Evolutionary conservation across 2,329 filamentous ascomycete genomes (phyloP).

Genomic region (Aspergillus fumigatiaffinis): DNA sequence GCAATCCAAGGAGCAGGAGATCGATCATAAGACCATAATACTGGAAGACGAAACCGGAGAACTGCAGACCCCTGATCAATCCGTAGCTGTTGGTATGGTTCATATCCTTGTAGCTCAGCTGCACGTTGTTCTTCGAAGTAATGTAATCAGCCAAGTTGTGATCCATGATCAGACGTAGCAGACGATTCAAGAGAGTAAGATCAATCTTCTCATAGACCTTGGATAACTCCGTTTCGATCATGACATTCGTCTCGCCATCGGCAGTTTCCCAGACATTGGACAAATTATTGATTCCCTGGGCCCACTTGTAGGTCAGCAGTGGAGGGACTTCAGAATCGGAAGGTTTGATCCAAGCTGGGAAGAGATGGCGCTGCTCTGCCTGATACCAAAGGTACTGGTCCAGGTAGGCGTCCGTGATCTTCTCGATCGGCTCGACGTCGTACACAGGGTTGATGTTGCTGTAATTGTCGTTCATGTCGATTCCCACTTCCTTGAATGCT

Average conservation of each 20-base stretch:
- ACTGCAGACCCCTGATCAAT: slow-evolving; percentile 95
- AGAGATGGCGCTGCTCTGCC: slow-evolving; percentile 92
- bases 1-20: slow-evolving; percentile 82
- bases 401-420: slow-evolving; percentile 97
- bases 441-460: slow-evolving; percentile 99
- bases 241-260: slow-evolving; percentile 94
- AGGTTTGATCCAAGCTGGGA: slow-evolving; percentile 98
- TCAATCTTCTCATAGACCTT: slow-evolving; percentile 99
- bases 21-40: slow-evolving; percentile 97
- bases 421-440: slow-evolving; percentile 97
- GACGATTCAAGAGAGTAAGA: slow-evolving; percentile 86
- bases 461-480: slow-evolving; percentile 99
- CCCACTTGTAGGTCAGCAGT: slow-evolving; percentile 95
- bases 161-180: slow-evolving; percentile 95
- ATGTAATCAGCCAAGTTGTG: slow-evolving; percentile 99
- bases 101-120: slow-evolving; percentile 99
- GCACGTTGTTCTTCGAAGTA: slow-evolving; percentile 98
- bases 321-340: slow-evolving; percentile 97
- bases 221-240: slow-evolving; percentile 97
- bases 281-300: slow-evolving; percentile 97
- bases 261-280: slow-evolving; percentile 91
- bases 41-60: slow-evolving; percentile 98
- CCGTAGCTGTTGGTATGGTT: slow-evolving; percentile 99
- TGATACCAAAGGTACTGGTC: slow-evolving; percentile 99
- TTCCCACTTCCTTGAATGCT: slow-evolving; percentile 98